A percentile compares a stretch with the other conserved stretches of the same genome.
phyloP scores from a whole-genome alignment of 768 basidiomycete species.

The Pilatotrama ljubarskyi region DNA sequence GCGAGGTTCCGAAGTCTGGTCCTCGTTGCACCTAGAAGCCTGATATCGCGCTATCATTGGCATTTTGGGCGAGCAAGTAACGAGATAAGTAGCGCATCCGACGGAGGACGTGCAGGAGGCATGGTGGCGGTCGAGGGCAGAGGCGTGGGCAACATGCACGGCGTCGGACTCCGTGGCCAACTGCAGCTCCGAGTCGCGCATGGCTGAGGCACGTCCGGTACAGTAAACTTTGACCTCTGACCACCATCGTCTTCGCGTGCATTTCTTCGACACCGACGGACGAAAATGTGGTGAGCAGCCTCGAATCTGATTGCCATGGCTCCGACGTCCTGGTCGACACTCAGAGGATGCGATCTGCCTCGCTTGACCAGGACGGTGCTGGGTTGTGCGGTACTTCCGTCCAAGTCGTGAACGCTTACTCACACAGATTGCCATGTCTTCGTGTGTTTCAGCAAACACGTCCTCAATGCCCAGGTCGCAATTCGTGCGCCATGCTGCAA shows the following conservation, averaged over 20 bases:
- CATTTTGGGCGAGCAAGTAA: not conserved
- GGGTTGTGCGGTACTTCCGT: not conserved
- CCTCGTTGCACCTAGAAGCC: constrained; percentile 12
- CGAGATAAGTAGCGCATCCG: not conserved
- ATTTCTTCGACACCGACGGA: not conserved
- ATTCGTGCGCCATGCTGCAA: constrained; percentile 98
- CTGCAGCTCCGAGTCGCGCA: no score
- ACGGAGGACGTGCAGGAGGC: not conserved
- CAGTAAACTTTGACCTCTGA: not conserved
- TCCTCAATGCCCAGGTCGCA: constrained; percentile 94
- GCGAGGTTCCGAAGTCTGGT: constrained; percentile 6
- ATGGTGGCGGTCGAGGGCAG: not conserved
- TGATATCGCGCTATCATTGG: not conserved
- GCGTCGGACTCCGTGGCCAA: not conserved
- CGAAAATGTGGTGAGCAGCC: constrained; percentile 5
- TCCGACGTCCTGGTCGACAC: not conserved
- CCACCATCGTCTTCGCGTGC: not conserved
- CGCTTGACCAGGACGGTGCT: not conserved
- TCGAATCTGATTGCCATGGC: no score
- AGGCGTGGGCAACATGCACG: not conserved
- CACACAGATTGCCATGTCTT: not conserved
- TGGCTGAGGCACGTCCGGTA: not conserved
- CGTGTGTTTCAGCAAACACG: constrained; percentile 71
- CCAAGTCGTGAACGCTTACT: constrained; percentile 5
- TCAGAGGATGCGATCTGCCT: not conserved